Conservation (phyloP, 257 asterid species). For the Mentha longifolia region DNA sequence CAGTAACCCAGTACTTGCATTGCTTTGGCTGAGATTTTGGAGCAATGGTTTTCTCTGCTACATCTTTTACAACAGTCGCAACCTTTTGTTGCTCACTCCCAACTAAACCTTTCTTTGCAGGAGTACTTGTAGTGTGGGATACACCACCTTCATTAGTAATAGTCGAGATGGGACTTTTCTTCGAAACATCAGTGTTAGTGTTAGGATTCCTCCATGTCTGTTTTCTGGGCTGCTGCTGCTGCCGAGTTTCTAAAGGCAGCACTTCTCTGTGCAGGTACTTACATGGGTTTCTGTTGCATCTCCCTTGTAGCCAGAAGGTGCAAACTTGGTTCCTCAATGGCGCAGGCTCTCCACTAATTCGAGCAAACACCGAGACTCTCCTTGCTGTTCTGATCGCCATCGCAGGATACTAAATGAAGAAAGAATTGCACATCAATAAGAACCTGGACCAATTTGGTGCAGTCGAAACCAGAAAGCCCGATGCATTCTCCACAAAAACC, state of each 20-base stretch:
- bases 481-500: conserved; percentile 18
- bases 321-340: conserved; percentile 42
- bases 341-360: conserved; percentile 27
- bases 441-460: conserved; percentile 26
- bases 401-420: conserved; percentile 25
- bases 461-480: conserved; percentile 3
- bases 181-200: background rate
- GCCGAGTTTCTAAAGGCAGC: conserved; percentile 25
- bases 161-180: conserved; percentile 20
- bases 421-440: conserved; percentile 25
- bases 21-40: conserved; percentile 35
- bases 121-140: background rate
- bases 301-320: conserved; percentile 57
- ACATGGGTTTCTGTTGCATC: conserved; percentile 62
- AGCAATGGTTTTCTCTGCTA: background rate
- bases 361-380: conserved; percentile 28
- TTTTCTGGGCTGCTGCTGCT: conserved; percentile 25
- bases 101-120: background rate
- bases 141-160: background rate
- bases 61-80: conserved; percentile 20
- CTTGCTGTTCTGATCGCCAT: conserved; percentile 41
- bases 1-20: conserved; percentile 51
- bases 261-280: conserved; percentile 43
- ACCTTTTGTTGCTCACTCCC: too few species aligned
- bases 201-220: conserved; percentile 34